Evolutionary conservation across 2,329 filamentous ascomycete species (phyloP), one percentile per base, ranked within the genome.

Genomic region (Dothideomycetes sp.): DNA sequence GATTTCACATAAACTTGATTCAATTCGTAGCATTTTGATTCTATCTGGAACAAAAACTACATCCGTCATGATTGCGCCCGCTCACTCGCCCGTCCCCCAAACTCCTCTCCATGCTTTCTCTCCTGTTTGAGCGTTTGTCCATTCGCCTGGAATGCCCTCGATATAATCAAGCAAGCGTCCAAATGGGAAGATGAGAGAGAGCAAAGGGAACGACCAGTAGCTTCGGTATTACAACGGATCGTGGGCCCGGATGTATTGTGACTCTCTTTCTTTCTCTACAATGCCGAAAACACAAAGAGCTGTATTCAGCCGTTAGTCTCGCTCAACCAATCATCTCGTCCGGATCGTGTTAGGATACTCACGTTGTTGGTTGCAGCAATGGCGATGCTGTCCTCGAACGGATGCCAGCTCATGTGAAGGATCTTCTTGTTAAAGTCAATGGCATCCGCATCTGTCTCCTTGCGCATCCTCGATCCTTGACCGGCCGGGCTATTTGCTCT

Each of bases 351-450:
- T 13, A 28, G 43, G 12, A 45, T 17, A 37, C 89, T 82, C 69
- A 96, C 91, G 67, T 98, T 98, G 73, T 98, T 98, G 50, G 91
- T 98, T 46, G 91, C 91, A 53, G 91, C 91, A 70, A 98, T 98
- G 44, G 91, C 91, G 67, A 98, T 98, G 69, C 89, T 96, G 68
- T 98, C 89, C 67, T 98, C 91, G 57, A 93, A 95, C 34, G 91
- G 91, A 78, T 98, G 91, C 91, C 91, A 98, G 68, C 89, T 96
- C 91, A 98, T 98, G 64, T 98, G 91, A 60, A 98, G 64, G 56
- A 98, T 98, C 77, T 98, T 98, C 77, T 96, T 98, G 75, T 96
- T 96, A 67, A 96, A 98, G 65, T 98, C 91, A 64, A 96, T 96
- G 69, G 96, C 89, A 64, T 98, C 89, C 44, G 91, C 91, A 64